These are phyloP conservation scores for Nicotiana tomentosiformis DNA, from an alignment of 257 asterid genomes.

Conservation along the genomic window DNA sequence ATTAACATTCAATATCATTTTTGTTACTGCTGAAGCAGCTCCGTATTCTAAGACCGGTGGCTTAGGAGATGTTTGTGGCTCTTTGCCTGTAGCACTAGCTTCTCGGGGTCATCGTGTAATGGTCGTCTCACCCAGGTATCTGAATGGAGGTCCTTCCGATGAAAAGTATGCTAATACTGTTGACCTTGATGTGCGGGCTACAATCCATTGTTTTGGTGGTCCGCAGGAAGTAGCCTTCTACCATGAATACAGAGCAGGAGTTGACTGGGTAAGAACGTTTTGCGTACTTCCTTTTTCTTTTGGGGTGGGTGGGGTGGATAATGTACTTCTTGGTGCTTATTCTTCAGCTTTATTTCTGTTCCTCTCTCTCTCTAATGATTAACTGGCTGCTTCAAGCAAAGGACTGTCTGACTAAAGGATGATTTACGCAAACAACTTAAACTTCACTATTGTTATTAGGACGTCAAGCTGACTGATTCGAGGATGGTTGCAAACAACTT, in stretches of 20 bases:
- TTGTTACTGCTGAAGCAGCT: slow-evolving; percentile 89
- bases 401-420: not conserved
- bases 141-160: slow-evolving; percentile 52
- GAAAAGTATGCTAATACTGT: slow-evolving; percentile 54
- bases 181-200: slow-evolving; percentile 37
- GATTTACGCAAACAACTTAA: not conserved
- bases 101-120: slow-evolving; percentile 87
- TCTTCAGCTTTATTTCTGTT: not conserved
- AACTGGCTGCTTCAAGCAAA: not conserved
- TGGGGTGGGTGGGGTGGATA: too few species aligned
- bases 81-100: slow-evolving; percentile 87
- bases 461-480: too few species aligned
- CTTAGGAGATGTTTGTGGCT: slow-evolving; percentile 96
- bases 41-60: slow-evolving; percentile 99
- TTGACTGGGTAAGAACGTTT: slow-evolving; percentile 75
- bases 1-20: slow-evolving; percentile 46
- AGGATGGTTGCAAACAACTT: too few species aligned
- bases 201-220: slow-evolving; percentile 64
- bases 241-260: slow-evolving; percentile 92
- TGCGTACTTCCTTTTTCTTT: too few species aligned
- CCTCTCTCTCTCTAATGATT: not conserved
- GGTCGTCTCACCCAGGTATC: slow-evolving; percentile 90
- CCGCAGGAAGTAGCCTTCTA: slow-evolving; percentile 71
- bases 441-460: too few species aligned
- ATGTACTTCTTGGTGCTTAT: not conserved